A percentile compares a stretch with the other conserved stretches of the same genome.
These are phyloP conservation scores for Avena insularis DNA, from an alignment of 176 grass and related monocot species.

Conservation along the genomic window DNA sequence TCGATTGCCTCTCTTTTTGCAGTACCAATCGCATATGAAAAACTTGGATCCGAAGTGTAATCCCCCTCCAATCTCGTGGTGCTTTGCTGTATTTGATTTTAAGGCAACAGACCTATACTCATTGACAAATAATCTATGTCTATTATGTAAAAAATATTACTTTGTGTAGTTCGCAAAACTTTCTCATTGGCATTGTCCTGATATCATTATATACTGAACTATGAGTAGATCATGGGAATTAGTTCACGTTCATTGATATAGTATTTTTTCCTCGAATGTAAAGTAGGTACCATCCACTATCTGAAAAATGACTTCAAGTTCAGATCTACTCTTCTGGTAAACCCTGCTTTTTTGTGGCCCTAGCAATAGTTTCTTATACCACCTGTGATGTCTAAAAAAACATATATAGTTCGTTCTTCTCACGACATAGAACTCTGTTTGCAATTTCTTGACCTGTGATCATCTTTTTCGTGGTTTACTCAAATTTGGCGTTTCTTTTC, in stretches of 20 bases:
- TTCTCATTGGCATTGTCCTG: not conserved
- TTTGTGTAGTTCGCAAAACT: not conserved
- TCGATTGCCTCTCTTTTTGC: not conserved
- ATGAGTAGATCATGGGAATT: not conserved
- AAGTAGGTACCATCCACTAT: not conserved
- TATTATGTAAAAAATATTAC: not conserved
- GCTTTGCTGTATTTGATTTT: no score
- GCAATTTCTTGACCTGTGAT: not conserved
- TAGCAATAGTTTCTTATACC: not conserved
- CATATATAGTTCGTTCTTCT: not conserved
- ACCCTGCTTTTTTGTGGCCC: not conserved
- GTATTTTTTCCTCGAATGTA: not conserved
- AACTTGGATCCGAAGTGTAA: no score
- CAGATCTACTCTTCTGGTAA: not conserved
- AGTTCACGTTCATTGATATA: not conserved
- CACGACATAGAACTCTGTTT: no score
- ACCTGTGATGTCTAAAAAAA: not conserved
- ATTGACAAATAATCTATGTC: not conserved
- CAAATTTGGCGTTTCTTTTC: slow-evolving; percentile 4
- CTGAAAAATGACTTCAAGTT: not conserved
- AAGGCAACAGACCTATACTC: no score
- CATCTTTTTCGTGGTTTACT: not conserved
- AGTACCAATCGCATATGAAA: no score
- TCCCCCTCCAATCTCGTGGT: no score
- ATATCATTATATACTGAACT: not conserved